Base-by-base conservation (phyloP, 2,329 filamentous ascomycete species). In the Botryotinia calthae region DNA sequence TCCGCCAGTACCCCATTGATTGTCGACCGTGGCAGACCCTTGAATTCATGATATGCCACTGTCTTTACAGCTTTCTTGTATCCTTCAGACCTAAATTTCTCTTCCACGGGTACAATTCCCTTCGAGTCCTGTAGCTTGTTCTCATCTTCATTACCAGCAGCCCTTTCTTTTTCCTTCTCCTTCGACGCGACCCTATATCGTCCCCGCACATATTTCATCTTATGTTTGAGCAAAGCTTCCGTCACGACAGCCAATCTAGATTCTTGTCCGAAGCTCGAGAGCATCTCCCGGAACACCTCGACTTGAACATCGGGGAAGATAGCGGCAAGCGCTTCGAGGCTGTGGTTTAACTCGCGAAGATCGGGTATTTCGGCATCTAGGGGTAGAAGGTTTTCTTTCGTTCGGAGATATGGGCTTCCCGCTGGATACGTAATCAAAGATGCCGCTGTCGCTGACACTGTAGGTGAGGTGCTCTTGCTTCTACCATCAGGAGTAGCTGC, bases 231-330 rank as follows among this genome's bases (percentile, higher is more conserved):
- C 73, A 96, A 84, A 67, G 90, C 87, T 79, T 96, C 93, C 20
- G 93, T 93, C 42, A 95, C 90, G 66, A 96, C 86, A 61, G 93
- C 90, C 37, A 95, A 83, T 76, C 92, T 86, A 75, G 92, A 95
- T 81, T 95, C 91, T 77, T 90, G 89, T 78, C 91, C 91, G 79
- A 95, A 91, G 78, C 86, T 91, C 56, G 86, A 83, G 66, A 96
- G 88, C 87, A 96, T 92, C 83, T 95, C 93, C 62, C 93, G 88
- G 79, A 96, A 93, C 28, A 95, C 93, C 77, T 95, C 92, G 74
- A 93, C 86, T 81, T 94, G 91, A n/a, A 95, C 85, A 81, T 95
- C 89, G 42, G 93, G 93, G 76, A 96, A 96, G 14, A 95, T 86
- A 65, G 88, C 88, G 34, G 89, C 88, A 61, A 96, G 87, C 20